These are phyloP conservation scores for Phallus indusiatus DNA, from an alignment of 768 basidiomycete species.

Conservation along the genomic window DNA sequence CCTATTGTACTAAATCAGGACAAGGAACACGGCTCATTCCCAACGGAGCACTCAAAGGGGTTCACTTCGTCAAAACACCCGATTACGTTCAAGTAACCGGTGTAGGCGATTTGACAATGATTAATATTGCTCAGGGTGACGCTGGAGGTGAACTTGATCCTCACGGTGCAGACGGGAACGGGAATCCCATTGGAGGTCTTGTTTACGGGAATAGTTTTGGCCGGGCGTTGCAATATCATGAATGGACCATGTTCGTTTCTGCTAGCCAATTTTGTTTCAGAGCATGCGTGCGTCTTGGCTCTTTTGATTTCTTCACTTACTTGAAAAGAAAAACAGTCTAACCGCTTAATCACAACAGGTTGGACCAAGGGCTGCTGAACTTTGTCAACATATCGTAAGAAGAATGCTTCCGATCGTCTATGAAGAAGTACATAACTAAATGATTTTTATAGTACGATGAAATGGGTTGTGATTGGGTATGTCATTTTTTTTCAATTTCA, in stretches of 20 bases:
- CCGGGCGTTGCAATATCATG: slow-evolving; percentile 29
- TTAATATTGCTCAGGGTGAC: slow-evolving; percentile 29
- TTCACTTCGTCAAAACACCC: slow-evolving; percentile 36
- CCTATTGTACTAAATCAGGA: slow-evolving; percentile 42
- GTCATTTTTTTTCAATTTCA: slow-evolving; percentile 11
- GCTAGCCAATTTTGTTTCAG: slow-evolving; percentile 35
- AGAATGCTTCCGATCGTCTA: neutral
- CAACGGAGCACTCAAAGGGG: slow-evolving; percentile 29
- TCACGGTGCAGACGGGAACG: slow-evolving; percentile 32
- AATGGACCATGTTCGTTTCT: slow-evolving; percentile 37
- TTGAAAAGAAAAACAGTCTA: too few relatives aligned
- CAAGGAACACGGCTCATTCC: slow-evolving; percentile 34
- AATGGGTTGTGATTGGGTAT: slow-evolving; percentile 20
- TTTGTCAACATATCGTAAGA: slow-evolving; percentile 29
- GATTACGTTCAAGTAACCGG: slow-evolving; percentile 33
- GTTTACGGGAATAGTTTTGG: slow-evolving; percentile 32
- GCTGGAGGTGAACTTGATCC: slow-evolving; percentile 36
- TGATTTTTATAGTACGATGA: slow-evolving; percentile 22
- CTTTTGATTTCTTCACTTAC: neutral
- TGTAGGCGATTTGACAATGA: slow-evolving; percentile 30
- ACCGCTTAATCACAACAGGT: slow-evolving; percentile 6
- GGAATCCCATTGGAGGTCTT: slow-evolving; percentile 28
- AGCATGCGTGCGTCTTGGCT: slow-evolving; percentile 19
- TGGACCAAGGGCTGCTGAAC: slow-evolving; percentile 22
- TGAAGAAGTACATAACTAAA: neutral